Percentiles rank a stretch among this genome's conserved stretches.
phyloP scores from a whole-genome alignment of 768 basidiomycete species.

The Rhodocollybia butyracea region DNA sequence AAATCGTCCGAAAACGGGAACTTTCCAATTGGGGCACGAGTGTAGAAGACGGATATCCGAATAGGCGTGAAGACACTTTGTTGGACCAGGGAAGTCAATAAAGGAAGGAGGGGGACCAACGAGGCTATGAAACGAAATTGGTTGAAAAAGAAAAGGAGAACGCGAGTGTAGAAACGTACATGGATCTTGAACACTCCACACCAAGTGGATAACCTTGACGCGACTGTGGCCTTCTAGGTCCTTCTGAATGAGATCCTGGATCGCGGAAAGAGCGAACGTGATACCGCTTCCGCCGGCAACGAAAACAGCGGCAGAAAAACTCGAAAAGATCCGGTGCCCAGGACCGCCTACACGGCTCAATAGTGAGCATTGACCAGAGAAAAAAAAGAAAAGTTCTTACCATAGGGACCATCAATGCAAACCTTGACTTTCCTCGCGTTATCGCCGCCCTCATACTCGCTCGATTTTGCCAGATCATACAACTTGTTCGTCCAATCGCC shows the following conservation, averaged over 20 bases:
- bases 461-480: slow-evolving; percentile 28
- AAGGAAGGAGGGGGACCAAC: slow-evolving; percentile 29
- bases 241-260: slow-evolving; percentile 44
- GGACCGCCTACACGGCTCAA: slow-evolving; percentile 23
- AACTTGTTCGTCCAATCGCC: slow-evolving; percentile 40
- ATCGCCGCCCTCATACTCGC: slow-evolving; percentile 3
- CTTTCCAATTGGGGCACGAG: slow-evolving; percentile 28
- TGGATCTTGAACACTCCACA: slow-evolving; percentile 46
- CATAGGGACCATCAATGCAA: slow-evolving; percentile 45
- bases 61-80: slow-evolving; percentile 19
- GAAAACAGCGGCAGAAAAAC: slow-evolving; percentile 50
- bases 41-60: slow-evolving; percentile 38
- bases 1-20: slow-evolving; percentile 25
- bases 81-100: slow-evolving; percentile 29
- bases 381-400: no score
- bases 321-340: slow-evolving; percentile 40
- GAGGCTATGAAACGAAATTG: slow-evolving; percentile 14
- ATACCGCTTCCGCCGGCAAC: slow-evolving; percentile 61
- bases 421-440: slow-evolving; percentile 25
- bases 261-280: slow-evolving; percentile 44
- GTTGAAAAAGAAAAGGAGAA: slow-evolving; percentile 10
- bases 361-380: not conserved
- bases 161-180: slow-evolving; percentile 10
- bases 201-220: slow-evolving; percentile 41
- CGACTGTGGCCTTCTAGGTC: slow-evolving; percentile 30